These are phyloP conservation scores for Quercus agrifolia DNA, from an alignment of 306 rosid genomes.

Conservation along the genomic window DNA sequence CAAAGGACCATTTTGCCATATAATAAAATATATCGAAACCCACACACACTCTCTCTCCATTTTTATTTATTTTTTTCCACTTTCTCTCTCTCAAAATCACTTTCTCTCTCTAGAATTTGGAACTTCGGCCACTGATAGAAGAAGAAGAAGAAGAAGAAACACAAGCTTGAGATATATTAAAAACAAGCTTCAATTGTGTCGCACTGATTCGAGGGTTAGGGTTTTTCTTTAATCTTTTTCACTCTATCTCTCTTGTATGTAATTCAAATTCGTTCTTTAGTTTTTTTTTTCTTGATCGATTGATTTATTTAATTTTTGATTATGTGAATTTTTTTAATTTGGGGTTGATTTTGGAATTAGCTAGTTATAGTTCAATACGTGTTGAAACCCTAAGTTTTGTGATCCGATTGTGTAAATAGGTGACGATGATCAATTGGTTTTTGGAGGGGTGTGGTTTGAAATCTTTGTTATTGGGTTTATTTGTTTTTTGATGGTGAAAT, in stretches of 20 bases:
- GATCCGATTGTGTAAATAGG: conserved; percentile 34
- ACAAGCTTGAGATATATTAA: conserved; percentile 6
- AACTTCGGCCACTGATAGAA: conserved; percentile 28
- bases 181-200: conserved; percentile 31
- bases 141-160: conserved; percentile 18
- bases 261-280: neutral
- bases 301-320: neutral
- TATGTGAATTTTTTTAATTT: conserved; percentile 1
- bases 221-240: conserved; percentile 8
- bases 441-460: neutral
- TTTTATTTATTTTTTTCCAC: conserved; percentile 3
- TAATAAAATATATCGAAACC: conserved; percentile 68
- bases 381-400: conserved; percentile 22
- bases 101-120: conserved; percentile 46
- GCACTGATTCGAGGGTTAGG: conserved; percentile 58
- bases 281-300: conserved; percentile 20
- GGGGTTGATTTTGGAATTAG: neutral
- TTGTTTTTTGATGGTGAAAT: conserved; percentile 13
- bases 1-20: conserved; percentile 55
- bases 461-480: conserved; percentile 1
- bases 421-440: conserved; percentile 36
- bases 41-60: conserved; percentile 11
- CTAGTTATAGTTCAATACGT: conserved; percentile 8
- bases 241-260: neutral
- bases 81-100: neutral